Evolutionary conservation across 1,284 basidiomycete species (phyloP), one percentile per base, ranked within the genome.

Genomic region (Thecaphora frezii): DNA sequence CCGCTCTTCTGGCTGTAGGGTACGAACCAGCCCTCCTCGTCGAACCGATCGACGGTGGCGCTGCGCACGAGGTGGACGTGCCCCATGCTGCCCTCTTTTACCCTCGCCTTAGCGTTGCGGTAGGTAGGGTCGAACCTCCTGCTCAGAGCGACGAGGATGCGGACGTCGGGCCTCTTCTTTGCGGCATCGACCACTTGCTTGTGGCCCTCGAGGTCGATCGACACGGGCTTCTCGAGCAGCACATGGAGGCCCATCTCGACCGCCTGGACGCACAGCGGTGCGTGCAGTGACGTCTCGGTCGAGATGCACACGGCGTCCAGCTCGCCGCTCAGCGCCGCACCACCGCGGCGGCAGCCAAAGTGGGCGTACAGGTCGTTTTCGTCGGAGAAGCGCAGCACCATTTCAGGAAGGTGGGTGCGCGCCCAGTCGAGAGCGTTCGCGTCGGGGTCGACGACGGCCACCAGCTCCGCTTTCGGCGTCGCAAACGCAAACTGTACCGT

Each of bases 161-260:
- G 77, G 33, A 78, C 37, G n/a, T 66, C 33, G 2, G 73, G 66
- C 36, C 57, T 25, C 2, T 49, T 43, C 24, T 67, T 51, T 2
- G 58, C 64, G 14, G 52, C 67, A n/a, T 58, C 63, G 4, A 77
- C 61, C 2, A 79, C 73, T 2, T 46, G 41, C 5, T 58, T 39
- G 10, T 72, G 53, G 14, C 48, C 54, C 25, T 67, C 62, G 13
- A 73, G 36, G 45, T 76, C 72, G n/a, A 76, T 57, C 0, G 71
- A 61, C 44, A 79, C 74, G 21, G 77, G 77, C 49, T 79, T 79
- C 60, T 78, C 77, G 9, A 70, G 44, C 9, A 79, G 56, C 5
- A 77, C 69, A 48, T 79, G 74, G 66, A 64, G 51, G 22, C 71
- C 71, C 1, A 58, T 51, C 21, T 45, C 25, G 25, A 71, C 49